Percentiles rank a stretch among this genome's conserved stretches.
Evolutionary conservation across 345 rosid species (phyloP).

Genomic region (Euphorbia pulcherrima): DNA sequence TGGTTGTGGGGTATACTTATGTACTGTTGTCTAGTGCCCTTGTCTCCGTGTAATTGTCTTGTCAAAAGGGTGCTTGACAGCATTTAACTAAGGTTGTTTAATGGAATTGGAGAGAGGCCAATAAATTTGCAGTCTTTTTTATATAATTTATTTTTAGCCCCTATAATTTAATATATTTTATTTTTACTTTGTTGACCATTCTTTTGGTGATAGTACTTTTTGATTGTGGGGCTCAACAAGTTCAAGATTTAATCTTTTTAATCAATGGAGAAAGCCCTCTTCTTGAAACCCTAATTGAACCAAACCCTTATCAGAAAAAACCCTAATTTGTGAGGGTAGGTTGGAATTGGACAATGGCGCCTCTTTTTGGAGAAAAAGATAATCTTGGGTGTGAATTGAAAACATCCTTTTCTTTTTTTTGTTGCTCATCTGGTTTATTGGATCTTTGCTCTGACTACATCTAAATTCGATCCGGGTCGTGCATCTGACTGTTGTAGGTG

Average conservation of each 20-base stretch:
- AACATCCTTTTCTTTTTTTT: no score
- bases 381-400: constrained; percentile 12
- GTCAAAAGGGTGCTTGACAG: constrained; percentile 21
- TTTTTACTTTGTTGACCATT: not conserved
- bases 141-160: not conserved
- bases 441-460: no score
- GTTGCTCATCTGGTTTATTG: no score
- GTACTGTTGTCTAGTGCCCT: not conserved
- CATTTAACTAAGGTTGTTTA: constrained; percentile 17
- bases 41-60: not conserved
- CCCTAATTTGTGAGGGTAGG: constrained; percentile 10
- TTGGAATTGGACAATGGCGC: constrained; percentile 12
- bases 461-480: no score
- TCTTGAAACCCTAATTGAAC: not conserved
- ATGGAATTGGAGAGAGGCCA: constrained; percentile 10
- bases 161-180: not conserved
- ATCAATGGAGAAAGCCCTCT: not conserved
- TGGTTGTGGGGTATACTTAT: constrained; percentile 10
- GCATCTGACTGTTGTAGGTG: no score
- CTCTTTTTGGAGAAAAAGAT: constrained; percentile 23
- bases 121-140: not conserved
- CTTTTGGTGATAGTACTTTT: constrained; percentile 9
- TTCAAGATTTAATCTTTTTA: not conserved
- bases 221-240: not conserved
- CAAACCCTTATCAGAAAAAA: constrained; percentile 1